A percentile compares a stretch with the other conserved stretches of the same genome.
phyloP scores from a whole-genome alignment of 2,329 filamentous ascomycete genomes.

The Zymoseptoria brevis region DNA sequence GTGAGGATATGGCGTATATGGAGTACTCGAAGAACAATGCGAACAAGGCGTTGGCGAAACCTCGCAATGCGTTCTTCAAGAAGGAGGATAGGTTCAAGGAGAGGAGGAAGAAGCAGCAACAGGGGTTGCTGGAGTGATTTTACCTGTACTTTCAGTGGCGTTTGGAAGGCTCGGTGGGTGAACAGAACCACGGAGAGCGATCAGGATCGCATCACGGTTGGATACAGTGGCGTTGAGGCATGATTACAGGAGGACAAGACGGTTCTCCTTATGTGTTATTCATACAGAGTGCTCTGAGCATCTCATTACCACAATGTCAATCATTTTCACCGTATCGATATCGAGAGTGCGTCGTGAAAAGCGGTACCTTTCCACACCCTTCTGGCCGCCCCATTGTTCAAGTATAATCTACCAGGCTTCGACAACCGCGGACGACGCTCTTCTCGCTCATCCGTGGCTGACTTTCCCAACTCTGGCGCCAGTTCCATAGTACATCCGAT shows the following conservation, averaged over 20 bases:
- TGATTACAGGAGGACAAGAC: neutral
- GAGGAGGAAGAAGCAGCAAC: conserved; percentile 14
- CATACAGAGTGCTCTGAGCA: neutral
- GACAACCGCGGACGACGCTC: neutral
- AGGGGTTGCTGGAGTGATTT: neutral
- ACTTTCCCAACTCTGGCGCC: neutral
- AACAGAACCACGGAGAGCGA: neutral
- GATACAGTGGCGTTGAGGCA: neutral
- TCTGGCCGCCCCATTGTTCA: neutral
- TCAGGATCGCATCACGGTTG: neutral
- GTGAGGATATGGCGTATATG: conserved; percentile 86
- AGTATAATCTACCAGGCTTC: neutral
- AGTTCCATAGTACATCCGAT: neutral
- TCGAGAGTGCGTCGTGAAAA: neutral
- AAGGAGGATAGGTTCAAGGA: conserved; percentile 33
- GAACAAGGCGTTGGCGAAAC: conserved; percentile 41
- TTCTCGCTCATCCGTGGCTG: neutral
- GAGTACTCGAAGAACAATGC: conserved; percentile 39
- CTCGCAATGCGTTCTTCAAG: conserved; percentile 39
- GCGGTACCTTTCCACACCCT: neutral
- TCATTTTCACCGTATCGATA: neutral
- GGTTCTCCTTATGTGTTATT: too few species aligned
- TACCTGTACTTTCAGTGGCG: neutral
- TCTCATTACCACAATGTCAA: neutral
- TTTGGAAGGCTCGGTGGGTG: neutral